phyloP scores from a whole-genome alignment of 345 rosid genomes.

The Noccaea bulbosa region DNA sequence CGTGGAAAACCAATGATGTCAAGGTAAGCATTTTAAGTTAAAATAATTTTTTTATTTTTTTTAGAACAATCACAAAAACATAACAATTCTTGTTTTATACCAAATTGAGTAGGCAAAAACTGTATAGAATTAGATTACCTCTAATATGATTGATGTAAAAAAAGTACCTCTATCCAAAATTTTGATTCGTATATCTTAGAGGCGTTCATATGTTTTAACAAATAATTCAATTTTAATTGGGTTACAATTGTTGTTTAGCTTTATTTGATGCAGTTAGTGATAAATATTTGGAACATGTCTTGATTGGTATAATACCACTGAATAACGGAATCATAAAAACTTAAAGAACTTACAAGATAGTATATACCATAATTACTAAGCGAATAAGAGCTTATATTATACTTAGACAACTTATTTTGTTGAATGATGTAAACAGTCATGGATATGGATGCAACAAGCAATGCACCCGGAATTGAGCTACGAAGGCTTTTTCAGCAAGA shows the following conservation, averaged over 20 bases:
- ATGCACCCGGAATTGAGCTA: constrained; percentile 96
- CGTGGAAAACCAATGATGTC: constrained; percentile 89
- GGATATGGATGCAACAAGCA: constrained; percentile 99
- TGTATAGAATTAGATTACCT: too few species aligned
- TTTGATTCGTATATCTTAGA: not conserved
- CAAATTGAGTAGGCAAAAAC: too few species aligned
- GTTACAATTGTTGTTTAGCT: not conserved
- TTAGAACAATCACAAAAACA: not conserved
- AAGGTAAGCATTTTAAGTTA: constrained; percentile 53
- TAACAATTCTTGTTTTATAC: too few species aligned
- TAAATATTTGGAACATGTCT: not conserved
- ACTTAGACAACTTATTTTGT: not conserved
- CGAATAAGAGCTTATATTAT: not conserved
- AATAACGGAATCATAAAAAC: not conserved
- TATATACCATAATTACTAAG: not conserved
- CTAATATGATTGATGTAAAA: too few species aligned
- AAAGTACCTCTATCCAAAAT: not conserved
- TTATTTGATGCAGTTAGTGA: not conserved
- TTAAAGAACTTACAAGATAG: not conserved
- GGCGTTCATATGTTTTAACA: not conserved
- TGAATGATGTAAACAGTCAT: constrained; percentile 62
- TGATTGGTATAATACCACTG: not conserved
- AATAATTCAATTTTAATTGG: not conserved
- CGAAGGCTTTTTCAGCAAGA: constrained; percentile 75
- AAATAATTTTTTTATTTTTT: not conserved